Base-by-base conservation (phyloP, 202 grass and related monocot genomes). In the Sporobolus alterniflorus region DNA sequence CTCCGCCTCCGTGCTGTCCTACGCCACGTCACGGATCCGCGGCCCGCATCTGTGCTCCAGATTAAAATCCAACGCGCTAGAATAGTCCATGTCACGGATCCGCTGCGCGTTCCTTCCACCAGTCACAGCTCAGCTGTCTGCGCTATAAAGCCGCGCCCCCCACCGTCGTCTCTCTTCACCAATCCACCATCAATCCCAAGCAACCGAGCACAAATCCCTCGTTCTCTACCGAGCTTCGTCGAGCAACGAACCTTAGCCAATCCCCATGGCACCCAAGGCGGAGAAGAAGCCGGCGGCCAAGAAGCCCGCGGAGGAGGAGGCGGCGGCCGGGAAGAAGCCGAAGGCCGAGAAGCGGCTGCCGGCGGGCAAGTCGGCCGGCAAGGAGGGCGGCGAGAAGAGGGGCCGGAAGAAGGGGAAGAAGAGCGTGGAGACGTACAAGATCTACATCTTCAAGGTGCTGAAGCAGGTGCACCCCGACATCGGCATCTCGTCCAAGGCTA, bases 361-460 rank as follows among this genome's bases (percentile, higher is more conserved):
- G 0, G 66, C 64, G 1, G 71, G 76, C 10, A 86, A 86, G 76
- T 20, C 66, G 25, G 66, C 62, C 26, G 15, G 48, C 7, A 89
- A 89, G 81, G 87, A 92, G 29, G 85, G 74, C 55, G 81, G 52
- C 47, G 81, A 81, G 29, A 83, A 87, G 83, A 86, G 77, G 64
- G 75, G 61, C 3, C 72, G 12, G 72, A 87, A 90, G 87, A 80
- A 73, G 86, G 75, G 22, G 57, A 92, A 89, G 87, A 92, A 92
- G 87, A 81, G 69, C 44, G 74, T 78, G 3, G 87, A 92, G 87
- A 87, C 83, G 1, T 92, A 92, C 75, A 92, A 89, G 80, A 84
- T 92, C 36, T 92, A 92, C 64, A 92, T 92, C 87, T 91, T 91
- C 76, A 91, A 91, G 76, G 85, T 91, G 28, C 74, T 91, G 2